Evolutionary conservation across 2,329 filamentous ascomycete species (phyloP).

Genomic region (Fusarium buharicum): DNA sequence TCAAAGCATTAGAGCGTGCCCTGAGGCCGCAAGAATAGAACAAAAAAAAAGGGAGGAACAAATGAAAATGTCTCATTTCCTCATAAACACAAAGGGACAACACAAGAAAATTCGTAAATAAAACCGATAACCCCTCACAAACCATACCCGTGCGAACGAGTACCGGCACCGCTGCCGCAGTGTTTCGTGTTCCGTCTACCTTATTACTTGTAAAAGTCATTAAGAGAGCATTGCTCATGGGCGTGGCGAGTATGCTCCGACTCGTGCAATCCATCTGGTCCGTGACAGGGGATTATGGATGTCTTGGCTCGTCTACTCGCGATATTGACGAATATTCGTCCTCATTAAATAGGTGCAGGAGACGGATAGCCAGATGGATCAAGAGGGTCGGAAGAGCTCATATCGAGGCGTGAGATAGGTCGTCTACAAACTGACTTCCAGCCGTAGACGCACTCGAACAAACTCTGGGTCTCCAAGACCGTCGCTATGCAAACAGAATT

Average conservation of each 20-base stretch:
- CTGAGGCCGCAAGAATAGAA: slow-evolving; percentile 32
- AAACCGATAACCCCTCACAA: slow-evolving; percentile 35
- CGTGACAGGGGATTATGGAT: slow-evolving; percentile 6
- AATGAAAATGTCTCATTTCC: slow-evolving; percentile 43
- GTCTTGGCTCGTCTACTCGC: slow-evolving; percentile 3
- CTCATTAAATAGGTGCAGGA: slow-evolving; percentile 4
- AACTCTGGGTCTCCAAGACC: slow-evolving; percentile 42
- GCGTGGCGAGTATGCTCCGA: slow-evolving; percentile 25
- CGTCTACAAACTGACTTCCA: slow-evolving; percentile 22
- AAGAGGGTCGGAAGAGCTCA: slow-evolving; percentile 12
- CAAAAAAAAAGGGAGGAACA: slow-evolving; percentile 31
- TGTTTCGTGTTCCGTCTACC: slow-evolving; percentile 45
- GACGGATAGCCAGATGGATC: slow-evolving; percentile 22
- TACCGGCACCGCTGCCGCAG: slow-evolving; percentile 38
- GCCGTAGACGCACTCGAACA: slow-evolving; percentile 30
- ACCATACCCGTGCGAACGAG: slow-evolving; percentile 42
- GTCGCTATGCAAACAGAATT: slow-evolving; percentile 54
- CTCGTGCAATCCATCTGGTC: slow-evolving; percentile 17
- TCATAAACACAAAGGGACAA: slow-evolving; percentile 45
- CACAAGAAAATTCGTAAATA: slow-evolving; percentile 43
- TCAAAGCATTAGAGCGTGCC: slow-evolving; percentile 44
- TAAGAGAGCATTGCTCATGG: slow-evolving; percentile 40
- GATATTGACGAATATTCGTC: slow-evolving; percentile 5
- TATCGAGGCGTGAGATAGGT: slow-evolving; percentile 13
- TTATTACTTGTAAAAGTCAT: slow-evolving; percentile 45